Conservation (phyloP, 2,329 filamentous ascomycete genomes). For the Aspergillus puulaauensis region DNA sequence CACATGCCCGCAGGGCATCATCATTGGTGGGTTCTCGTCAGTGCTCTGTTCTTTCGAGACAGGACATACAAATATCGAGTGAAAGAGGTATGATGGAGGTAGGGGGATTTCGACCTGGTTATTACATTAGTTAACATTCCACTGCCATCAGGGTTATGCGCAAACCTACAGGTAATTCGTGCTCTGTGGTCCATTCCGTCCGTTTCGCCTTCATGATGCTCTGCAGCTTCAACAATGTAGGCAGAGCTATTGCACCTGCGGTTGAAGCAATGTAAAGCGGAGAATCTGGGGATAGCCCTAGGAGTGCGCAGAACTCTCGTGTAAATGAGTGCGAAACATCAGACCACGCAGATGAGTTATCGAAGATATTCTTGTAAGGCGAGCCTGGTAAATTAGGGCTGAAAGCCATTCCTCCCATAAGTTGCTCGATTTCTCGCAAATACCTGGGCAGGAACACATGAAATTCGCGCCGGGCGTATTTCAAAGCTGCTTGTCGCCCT, state of each 20-base stretch:
- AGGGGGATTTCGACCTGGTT: slow-evolving; percentile 63
- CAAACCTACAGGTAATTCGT: slow-evolving; percentile 79
- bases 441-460: slow-evolving; percentile 72
- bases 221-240: slow-evolving; percentile 83
- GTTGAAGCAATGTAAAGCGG: slow-evolving; percentile 91
- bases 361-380: slow-evolving; percentile 77
- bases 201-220: slow-evolving; percentile 83
- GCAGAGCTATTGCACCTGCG: slow-evolving; percentile 87
- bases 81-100: slow-evolving; percentile 69
- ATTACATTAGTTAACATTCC: slow-evolving; percentile 25
- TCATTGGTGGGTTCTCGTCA: slow-evolving; percentile 90
- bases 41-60: slow-evolving; percentile 97
- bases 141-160: neutral
- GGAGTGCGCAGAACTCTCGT: slow-evolving; percentile 87
- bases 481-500: slow-evolving; percentile 57
- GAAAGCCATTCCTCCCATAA: slow-evolving; percentile 79
- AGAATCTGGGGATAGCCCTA: slow-evolving; percentile 86
- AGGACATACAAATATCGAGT: slow-evolving; percentile 96
- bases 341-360: slow-evolving; percentile 72
- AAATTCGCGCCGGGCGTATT: slow-evolving; percentile 76
- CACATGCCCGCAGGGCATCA: slow-evolving; percentile 93
- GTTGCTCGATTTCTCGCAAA: slow-evolving; percentile 73
- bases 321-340: slow-evolving; percentile 87
- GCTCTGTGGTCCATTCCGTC: slow-evolving; percentile 90
- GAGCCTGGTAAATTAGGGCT: slow-evolving; percentile 70